These are phyloP conservation scores for Colletotrichum sp. DNA, from an alignment of 2,329 filamentous ascomycete species.

Conservation along the genomic window DNA sequence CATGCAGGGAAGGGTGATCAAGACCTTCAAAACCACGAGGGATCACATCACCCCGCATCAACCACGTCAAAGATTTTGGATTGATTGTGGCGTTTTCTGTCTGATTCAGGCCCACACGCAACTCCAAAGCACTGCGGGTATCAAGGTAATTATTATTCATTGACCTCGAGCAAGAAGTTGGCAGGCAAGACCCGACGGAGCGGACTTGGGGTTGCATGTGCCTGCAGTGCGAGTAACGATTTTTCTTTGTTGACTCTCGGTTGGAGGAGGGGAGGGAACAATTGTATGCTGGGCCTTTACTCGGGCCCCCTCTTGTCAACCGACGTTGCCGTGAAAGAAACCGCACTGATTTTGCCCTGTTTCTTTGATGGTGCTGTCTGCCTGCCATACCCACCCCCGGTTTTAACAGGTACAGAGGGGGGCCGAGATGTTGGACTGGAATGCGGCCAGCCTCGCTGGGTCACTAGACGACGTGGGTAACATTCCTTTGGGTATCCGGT, in stretches of 20 bases:
- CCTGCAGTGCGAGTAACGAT: not conserved
- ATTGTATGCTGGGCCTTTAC: not conserved
- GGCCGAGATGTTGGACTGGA: slow-evolving; percentile 5
- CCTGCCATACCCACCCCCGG: not conserved
- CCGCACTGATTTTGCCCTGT: not conserved
- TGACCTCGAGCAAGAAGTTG: not conserved
- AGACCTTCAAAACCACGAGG: not conserved
- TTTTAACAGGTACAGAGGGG: not conserved
- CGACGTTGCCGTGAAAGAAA: slow-evolving; percentile 7
- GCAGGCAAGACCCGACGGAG: not conserved
- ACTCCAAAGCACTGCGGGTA: not conserved
- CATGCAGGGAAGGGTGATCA: not conserved
- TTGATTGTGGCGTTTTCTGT: not conserved
- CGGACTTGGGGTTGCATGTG: not conserved
- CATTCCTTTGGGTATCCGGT: slow-evolving; percentile 17
- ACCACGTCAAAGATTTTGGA: not conserved
- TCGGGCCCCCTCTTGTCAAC: not conserved
- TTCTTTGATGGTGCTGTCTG: slow-evolving; percentile 3
- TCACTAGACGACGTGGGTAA: slow-evolving; percentile 15
- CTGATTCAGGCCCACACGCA: not conserved
- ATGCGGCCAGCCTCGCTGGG: slow-evolving; percentile 18
- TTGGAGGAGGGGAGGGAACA: not conserved
- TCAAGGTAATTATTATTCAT: not conserved
- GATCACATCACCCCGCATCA: not conserved
- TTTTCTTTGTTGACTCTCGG: slow-evolving; percentile 8